Evolutionary conservation across 169 alveolate species (phyloP), one percentile per base, ranked within the genome.

Genomic region (Plasmodium vinckei): DNA sequence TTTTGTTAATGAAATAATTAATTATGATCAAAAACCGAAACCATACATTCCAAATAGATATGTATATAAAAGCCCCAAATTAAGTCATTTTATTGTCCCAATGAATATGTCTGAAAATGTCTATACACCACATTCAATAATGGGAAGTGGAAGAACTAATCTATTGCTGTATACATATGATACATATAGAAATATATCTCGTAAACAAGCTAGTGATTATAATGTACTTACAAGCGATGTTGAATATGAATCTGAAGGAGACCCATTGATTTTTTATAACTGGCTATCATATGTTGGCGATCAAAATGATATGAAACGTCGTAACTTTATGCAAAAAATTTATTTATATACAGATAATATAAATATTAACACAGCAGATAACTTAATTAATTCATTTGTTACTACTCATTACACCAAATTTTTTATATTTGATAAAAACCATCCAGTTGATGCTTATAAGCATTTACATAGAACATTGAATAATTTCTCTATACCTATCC

Each of bases 31-130:
- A 12, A 56, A 84, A 60, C 91, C 91, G 9, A 19, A 19, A 51
- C 91, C 91, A 9, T 70, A 39, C 59, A 84, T 84, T 56, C 75
- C 91, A 21, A 42, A 68, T n/a, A 84, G 91, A 72, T 21, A 64
- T 69, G 67, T 84, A 5, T 84, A 84, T 33, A 84, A 84, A 27
- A 84, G 42, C 17, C 91, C 91, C 1, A 57, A 19, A 51, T 68
- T 84, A 63, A 39, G 10, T 13, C 91, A 84, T 72, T 84, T 39
- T 72, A 51, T 57, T 17, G 39, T 68, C 19, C 84, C 91, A 42
- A 54, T 3, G 33, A 25, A 19, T 27, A 56, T 21, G 13, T 60
- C 39, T 10, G 64, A 65, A 25, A 84, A 23, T 17, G 12, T 57
- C 19, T 84, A 84, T 27, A 69, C 87, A 12, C 53, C 84, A 9